Conservation (phyloP, 768 basidiomycete genomes). For the Mycena kentingensis region DNA sequence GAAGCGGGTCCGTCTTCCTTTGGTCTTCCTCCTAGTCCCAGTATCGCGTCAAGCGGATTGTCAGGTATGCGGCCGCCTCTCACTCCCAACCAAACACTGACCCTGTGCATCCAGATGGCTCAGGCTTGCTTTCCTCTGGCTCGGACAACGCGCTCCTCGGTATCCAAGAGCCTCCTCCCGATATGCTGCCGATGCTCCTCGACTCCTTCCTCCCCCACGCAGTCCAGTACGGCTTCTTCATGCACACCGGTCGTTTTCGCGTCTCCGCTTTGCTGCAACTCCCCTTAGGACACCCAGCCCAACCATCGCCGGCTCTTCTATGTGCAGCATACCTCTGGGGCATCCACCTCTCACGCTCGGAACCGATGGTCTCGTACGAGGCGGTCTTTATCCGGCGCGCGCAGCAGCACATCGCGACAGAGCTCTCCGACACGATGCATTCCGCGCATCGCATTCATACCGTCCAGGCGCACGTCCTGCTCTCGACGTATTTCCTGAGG, state of each 20-base stretch:
- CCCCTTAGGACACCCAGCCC: constrained; percentile 18
- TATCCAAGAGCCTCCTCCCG: constrained; percentile 17
- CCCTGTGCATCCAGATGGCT: constrained; percentile 11
- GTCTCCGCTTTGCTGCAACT: constrained; percentile 19
- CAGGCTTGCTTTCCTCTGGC: constrained; percentile 14
- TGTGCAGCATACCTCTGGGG: constrained; percentile 23
- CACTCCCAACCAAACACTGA: background rate
- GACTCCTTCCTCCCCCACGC: constrained; percentile 23
- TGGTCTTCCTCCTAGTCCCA: constrained; percentile 6
- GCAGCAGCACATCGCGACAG: constrained; percentile 21
- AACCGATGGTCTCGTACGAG: constrained; percentile 21
- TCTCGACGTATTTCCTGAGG: constrained; percentile 19
- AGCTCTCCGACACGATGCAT: constrained; percentile 17
- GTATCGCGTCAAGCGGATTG: background rate
- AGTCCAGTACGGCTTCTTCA: constrained; percentile 22
- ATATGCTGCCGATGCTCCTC: constrained; percentile 19
- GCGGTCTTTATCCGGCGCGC: constrained; percentile 20
- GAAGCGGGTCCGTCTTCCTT: constrained; percentile 1
- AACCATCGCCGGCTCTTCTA: constrained; percentile 19
- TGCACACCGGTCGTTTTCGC: constrained; percentile 19
- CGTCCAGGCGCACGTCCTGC: constrained; percentile 23
- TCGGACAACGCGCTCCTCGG: constrained; percentile 16
- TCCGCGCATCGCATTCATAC: constrained; percentile 20
- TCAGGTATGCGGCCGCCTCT: constrained; percentile 4
- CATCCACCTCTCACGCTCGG: constrained; percentile 19